These are phyloP conservation scores for Mentha longifolia DNA, from an alignment of 257 asterid species.

Conservation along the genomic window DNA sequence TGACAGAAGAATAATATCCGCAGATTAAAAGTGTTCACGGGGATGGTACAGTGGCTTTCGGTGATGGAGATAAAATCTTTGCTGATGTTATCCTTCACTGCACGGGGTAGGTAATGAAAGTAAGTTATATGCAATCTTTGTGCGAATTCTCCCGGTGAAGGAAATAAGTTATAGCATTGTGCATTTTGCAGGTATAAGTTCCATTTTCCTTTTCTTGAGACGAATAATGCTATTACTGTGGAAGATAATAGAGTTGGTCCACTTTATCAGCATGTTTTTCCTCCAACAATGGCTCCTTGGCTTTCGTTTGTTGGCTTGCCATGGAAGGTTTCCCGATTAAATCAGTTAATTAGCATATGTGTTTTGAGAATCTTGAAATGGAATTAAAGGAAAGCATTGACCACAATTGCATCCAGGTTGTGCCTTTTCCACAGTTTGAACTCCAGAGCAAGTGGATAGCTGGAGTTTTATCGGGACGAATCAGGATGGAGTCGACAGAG, in stretches of 20 bases:
- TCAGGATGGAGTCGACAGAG: constrained; percentile 59
- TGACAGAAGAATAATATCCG: constrained; percentile 29
- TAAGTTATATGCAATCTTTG: not conserved
- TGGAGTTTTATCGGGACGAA: constrained; percentile 72
- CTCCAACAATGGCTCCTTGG: constrained; percentile 81
- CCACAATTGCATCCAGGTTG: constrained; percentile 58
- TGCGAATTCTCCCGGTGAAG: constrained; percentile 17
- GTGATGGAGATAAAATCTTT: constrained; percentile 52
- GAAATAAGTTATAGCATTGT: constrained; percentile 3
- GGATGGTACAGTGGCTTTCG: constrained; percentile 74
- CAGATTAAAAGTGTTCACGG: constrained; percentile 61
- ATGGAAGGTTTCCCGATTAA: constrained; percentile 79
- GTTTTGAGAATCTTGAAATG: not conserved
- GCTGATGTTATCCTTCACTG: constrained; percentile 87
- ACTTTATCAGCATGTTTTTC: constrained; percentile 83
- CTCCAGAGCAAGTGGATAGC: constrained; percentile 93
- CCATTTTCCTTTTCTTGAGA: constrained; percentile 86
- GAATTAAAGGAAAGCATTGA: not conserved
- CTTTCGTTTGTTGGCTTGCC: constrained; percentile 95
- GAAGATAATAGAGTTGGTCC: constrained; percentile 92
- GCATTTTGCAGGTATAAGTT: constrained; percentile 68
- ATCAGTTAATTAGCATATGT: too few relatives aligned
- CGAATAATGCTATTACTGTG: constrained; percentile 65
- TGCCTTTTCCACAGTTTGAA: constrained; percentile 81
- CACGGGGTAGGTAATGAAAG: constrained; percentile 70